Evolutionary conservation across 345 rosid genomes (phyloP), one percentile per base, ranked within the genome.

Genomic region (Populus simonii): DNA sequence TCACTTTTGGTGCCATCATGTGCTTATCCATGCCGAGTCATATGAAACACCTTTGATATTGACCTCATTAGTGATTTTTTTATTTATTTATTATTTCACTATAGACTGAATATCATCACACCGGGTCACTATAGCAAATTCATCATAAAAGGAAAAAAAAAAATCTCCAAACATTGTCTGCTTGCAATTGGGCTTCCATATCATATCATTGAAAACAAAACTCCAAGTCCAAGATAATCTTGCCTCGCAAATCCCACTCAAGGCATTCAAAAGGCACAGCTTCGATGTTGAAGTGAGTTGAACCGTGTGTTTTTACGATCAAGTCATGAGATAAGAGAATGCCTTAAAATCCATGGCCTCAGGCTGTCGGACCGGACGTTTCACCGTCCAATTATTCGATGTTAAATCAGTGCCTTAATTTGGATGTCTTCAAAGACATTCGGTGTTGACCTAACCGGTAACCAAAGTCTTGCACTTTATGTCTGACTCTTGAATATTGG

Each of bases 1-100:
- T 72, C 81, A 16, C 57, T 78, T 11, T 74, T 67, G 13, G 20
- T 69, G 6, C 70, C 71, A 39, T 39, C 15, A 67, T 27, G 66
- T 73, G 74, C 62, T 74, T 25, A 13, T 63, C 51, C 13, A 45
- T 57, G n/a, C 25, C 33, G 39, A 31, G 55, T 74, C 71, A 59
- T 47, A 47, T 2, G 12, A 10, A 41, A 11, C 15, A 17, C 25
- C 16, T 31, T 76, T 59, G 23, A 74, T 70, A 1, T 45, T 61
- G 29, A 68, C 74, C 68, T 67, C 36, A 35, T 7, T 10, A 17
- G 18, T 66, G 27, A 43, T 23, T 17, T 55, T 31, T n/a, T 68
- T n/a, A n/a, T n/a, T n/a, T n/a, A n/a, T 74, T 15, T 16, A 43
- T 43, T 43, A 11, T 43, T 13, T 47, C 53, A 47, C 5, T 47